Evolutionary conservation across 2,329 filamentous ascomycete species (phyloP).

Genomic region (Plectosphaerella cucumerina): DNA sequence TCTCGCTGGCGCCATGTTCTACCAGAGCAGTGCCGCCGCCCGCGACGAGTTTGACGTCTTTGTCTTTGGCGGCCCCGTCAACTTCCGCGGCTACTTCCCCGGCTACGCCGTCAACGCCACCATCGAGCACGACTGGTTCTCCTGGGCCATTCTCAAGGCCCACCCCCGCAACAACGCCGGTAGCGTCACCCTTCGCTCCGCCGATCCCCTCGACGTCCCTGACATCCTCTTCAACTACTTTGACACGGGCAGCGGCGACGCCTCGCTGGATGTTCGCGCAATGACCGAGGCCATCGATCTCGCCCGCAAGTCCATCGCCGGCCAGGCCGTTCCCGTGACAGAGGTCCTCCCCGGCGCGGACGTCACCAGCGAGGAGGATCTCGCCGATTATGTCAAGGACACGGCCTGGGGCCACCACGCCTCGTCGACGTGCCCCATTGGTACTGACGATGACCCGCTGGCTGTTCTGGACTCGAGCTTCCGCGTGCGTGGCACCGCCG

Average conservation of each 20-base stretch:
- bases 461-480: constrained; percentile 45
- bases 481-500: constrained; percentile 39
- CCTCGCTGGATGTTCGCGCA: constrained; percentile 45
- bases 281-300: constrained; percentile 49
- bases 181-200: constrained; percentile 54
- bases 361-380: constrained; percentile 10
- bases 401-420: constrained; percentile 29
- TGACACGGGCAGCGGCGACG: constrained; percentile 42
- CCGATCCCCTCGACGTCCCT: constrained; percentile 60
- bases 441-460: constrained; percentile 22
- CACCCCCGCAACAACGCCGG: constrained; percentile 61
- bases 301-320: not conserved
- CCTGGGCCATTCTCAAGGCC: constrained; percentile 52
- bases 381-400: constrained; percentile 21
- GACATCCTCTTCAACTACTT: constrained; percentile 61
- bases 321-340: constrained; percentile 19
- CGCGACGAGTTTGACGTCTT: constrained; percentile 25
- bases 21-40: constrained; percentile 20
- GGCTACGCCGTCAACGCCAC: constrained; percentile 26
- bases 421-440: constrained; percentile 26
- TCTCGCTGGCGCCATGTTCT: constrained; percentile 19
- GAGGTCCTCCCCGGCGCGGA: constrained; percentile 14
- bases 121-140: constrained; percentile 33
- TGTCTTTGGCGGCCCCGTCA: constrained; percentile 31
- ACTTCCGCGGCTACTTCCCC: constrained; percentile 35